Percentiles rank a stretch among this genome's conserved stretches.
These are phyloP conservation scores for Lepidopterella palustris DNA, from an alignment of 495 filamentous ascomycete genomes.

Conservation along the genomic window DNA sequence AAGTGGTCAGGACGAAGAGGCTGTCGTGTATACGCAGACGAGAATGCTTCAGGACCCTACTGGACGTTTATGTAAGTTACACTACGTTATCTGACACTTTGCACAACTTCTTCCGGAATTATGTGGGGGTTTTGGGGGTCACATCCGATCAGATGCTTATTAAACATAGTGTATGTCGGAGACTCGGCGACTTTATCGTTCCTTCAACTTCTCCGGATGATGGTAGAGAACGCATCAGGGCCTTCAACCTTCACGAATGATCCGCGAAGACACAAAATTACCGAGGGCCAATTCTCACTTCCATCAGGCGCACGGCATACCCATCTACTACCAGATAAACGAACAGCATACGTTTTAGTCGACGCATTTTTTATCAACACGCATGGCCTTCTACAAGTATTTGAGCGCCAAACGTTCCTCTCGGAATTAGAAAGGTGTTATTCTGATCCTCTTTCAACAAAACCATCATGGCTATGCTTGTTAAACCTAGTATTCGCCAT, in stretches of 20 bases:
- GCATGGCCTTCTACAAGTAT: constrained; percentile 50
- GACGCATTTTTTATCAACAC: constrained; percentile 58
- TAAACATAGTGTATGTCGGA: constrained; percentile 55
- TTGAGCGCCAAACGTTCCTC: constrained; percentile 47
- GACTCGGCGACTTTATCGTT: constrained; percentile 68
- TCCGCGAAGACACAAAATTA: constrained; percentile 60
- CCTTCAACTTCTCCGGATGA: constrained; percentile 63
- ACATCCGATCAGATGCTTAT: too few species aligned
- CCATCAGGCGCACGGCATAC: constrained; percentile 42
- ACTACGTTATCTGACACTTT: background rate
- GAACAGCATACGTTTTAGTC: constrained; percentile 49
- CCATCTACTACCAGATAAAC: constrained; percentile 48
- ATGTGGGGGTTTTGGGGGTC: too few species aligned
- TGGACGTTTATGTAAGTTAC: constrained; percentile 48
- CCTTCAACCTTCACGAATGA: constrained; percentile 62
- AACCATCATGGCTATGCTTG: constrained; percentile 47
- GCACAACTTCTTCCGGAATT: background rate
- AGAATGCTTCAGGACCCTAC: constrained; percentile 56
- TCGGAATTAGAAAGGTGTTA: constrained; percentile 47
- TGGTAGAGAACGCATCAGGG: constrained; percentile 61
- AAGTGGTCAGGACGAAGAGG: constrained; percentile 50
- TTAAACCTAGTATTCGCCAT: constrained; percentile 54
- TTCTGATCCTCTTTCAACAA: constrained; percentile 44
- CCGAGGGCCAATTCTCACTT: constrained; percentile 52
- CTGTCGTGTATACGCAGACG: constrained; percentile 49